Conservation (phyloP, 768 basidiomycete genomes). For the Glaciozyma martinii region DNA sequence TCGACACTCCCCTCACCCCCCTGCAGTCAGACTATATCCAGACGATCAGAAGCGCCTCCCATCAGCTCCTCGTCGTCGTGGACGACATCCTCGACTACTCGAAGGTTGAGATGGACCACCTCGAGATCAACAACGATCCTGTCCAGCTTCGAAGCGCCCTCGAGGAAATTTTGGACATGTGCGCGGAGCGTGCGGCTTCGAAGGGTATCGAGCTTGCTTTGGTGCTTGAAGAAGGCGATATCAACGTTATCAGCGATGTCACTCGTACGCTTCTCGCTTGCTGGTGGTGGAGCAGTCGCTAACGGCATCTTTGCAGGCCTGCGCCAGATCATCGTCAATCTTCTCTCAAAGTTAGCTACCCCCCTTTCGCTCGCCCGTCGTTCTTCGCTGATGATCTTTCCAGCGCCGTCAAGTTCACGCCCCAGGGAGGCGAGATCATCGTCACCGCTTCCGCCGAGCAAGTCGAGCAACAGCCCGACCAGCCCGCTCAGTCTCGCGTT, state of each 20-base stretch:
- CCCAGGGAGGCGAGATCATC: conserved; percentile 20
- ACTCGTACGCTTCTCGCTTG: background rate
- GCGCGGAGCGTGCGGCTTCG: conserved; percentile 26
- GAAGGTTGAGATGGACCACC: conserved; percentile 28
- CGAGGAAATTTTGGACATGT: conserved; percentile 27
- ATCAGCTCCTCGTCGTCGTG: conserved; percentile 27
- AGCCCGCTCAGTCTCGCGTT: background rate
- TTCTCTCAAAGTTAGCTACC: conserved; percentile 15
- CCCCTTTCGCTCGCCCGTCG: rapidly evolving
- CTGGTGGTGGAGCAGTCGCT: background rate
- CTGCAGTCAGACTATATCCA: conserved; percentile 29
- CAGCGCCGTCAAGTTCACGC: conserved; percentile 27
- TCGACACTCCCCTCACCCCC: conserved; percentile 25
- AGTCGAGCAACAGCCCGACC: background rate
- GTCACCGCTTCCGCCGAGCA: conserved; percentile 11
- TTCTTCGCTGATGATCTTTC: background rate
- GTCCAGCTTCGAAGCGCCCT: conserved; percentile 17
- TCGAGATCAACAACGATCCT: conserved; percentile 15
- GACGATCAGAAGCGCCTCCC: conserved; percentile 29
- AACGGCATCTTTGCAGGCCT: background rate
- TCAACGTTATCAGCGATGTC: conserved; percentile 21
- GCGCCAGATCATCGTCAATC: conserved; percentile 20
- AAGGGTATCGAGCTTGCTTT: conserved; percentile 25
- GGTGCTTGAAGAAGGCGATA: conserved; percentile 26
- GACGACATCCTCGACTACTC: conserved; percentile 26